Conservation (phyloP, 2,329 filamentous ascomycete species). For the Epicoccum nigrum region DNA sequence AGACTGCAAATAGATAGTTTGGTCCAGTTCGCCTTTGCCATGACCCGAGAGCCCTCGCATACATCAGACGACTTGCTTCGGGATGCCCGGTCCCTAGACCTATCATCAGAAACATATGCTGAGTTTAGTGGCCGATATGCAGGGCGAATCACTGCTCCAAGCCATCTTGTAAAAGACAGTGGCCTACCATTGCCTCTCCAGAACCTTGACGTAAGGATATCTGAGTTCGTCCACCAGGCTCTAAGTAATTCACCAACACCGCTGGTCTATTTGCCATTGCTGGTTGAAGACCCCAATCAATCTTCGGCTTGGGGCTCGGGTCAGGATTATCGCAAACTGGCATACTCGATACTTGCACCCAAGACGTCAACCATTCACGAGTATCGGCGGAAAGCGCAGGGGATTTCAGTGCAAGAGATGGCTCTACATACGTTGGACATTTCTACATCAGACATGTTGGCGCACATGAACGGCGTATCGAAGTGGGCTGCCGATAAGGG, state of each 20-base stretch:
- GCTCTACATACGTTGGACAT: not conserved
- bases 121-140: constrained; percentile 42
- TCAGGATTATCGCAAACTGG: constrained; percentile 43
- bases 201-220: constrained; percentile 41
- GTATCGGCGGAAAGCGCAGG: constrained; percentile 47
- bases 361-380: constrained; percentile 38
- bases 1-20: constrained; percentile 53
- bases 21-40: constrained; percentile 50
- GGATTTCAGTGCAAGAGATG: constrained; percentile 29
- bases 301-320: constrained; percentile 53
- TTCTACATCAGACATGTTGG: constrained; percentile 18
- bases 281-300: constrained; percentile 57
- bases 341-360: constrained; percentile 46
- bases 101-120: constrained; percentile 27
- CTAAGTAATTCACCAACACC: constrained; percentile 23
- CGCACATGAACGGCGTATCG: constrained; percentile 20
- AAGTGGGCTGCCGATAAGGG: constrained; percentile 24
- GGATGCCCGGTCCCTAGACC: constrained; percentile 29
- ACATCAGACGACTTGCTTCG: constrained; percentile 36
- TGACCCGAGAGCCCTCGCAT: constrained; percentile 41
- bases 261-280: constrained; percentile 67
- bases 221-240: constrained; percentile 39
- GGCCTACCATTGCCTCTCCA: constrained; percentile 20
- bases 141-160: constrained; percentile 8
- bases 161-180: constrained; percentile 4